phyloP scores from a whole-genome alignment of 2,329 filamentous ascomycete genomes.

The Stagonosporopsis rhizophila region DNA sequence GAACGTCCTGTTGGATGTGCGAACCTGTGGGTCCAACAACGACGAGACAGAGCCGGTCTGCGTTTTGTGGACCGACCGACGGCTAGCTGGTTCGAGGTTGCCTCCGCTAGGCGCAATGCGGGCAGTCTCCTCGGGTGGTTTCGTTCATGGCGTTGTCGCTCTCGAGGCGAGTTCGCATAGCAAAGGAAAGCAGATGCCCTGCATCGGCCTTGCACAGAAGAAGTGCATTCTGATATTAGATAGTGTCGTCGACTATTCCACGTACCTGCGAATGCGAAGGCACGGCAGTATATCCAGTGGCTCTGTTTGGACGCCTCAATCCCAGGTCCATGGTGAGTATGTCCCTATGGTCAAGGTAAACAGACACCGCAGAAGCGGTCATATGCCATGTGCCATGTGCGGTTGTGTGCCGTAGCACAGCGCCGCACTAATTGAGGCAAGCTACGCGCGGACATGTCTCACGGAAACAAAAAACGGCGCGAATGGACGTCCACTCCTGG shows the following conservation, averaged over 20 bases:
- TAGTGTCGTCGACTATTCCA: background rate
- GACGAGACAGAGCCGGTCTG: background rate
- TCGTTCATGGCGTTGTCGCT: background rate
- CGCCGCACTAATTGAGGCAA: background rate
- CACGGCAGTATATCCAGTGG: slow-evolving; percentile 1
- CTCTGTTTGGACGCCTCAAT: slow-evolving; percentile 6
- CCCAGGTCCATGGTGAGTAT: slow-evolving; percentile 12
- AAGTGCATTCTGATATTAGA: slow-evolving; percentile 1
- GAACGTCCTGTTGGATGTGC: background rate
- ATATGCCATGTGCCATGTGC: slow-evolving; percentile 3
- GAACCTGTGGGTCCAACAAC: background rate
- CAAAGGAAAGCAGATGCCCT: slow-evolving; percentile 11
- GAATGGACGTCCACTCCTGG: background rate
- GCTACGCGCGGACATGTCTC: background rate
- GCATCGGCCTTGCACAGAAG: background rate
- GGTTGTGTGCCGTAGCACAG: background rate
- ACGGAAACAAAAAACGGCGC: background rate
- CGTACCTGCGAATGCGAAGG: background rate
- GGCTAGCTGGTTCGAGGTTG: background rate
- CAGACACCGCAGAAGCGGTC: slow-evolving; percentile 7
- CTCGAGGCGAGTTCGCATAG: slow-evolving; percentile 4
- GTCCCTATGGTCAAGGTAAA: background rate
- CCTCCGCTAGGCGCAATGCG: background rate
- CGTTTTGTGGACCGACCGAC: background rate
- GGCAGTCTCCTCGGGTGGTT: background rate